Evolutionary conservation across 345 rosid species (phyloP).

Genomic region (Citrus inodora): DNA sequence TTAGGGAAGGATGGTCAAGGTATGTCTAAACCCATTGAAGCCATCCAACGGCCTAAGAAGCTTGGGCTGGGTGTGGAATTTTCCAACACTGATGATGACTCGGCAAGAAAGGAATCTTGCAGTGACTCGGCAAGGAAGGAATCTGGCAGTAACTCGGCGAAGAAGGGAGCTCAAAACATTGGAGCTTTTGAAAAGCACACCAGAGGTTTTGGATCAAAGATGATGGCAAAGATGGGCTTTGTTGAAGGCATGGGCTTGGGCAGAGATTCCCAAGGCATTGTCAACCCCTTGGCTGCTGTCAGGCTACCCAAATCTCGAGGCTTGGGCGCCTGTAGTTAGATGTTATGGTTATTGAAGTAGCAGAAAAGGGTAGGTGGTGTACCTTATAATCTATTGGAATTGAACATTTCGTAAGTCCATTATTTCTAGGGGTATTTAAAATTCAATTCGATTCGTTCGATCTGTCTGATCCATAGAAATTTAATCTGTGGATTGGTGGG

Average conservation of each 20-base stretch:
- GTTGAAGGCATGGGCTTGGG: slow-evolving; percentile 85
- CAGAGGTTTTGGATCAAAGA: slow-evolving; percentile 81
- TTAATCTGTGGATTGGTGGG: accelerated
- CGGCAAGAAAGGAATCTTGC: slow-evolving; percentile 3
- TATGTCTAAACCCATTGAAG: slow-evolving; percentile 70
- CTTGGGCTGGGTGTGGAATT: slow-evolving; percentile 70
- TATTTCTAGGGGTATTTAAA: no score
- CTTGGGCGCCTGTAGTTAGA: slow-evolving; percentile 56
- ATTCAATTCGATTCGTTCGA: accelerated
- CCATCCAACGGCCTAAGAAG: slow-evolving; percentile 69
- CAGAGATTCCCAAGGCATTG: slow-evolving; percentile 69
- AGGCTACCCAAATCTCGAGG: slow-evolving; percentile 68
- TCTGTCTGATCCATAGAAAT: accelerated
- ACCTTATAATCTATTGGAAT: background rate
- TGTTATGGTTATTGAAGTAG: background rate
- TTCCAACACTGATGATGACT: slow-evolving; percentile 26
- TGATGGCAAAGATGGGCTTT: slow-evolving; percentile 94
- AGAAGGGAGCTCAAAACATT: slow-evolving; percentile 34
- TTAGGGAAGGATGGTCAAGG: slow-evolving; percentile 86
- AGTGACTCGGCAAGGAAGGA: background rate
- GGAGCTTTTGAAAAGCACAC: slow-evolving; percentile 87
- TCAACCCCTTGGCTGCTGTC: slow-evolving; percentile 56
- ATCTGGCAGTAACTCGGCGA: slow-evolving; percentile 13
- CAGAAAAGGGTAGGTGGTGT: background rate
- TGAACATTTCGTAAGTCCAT: no score